phyloP scores from a whole-genome alignment of 441 rosid genomes.

The Bruguiera hainesii region DNA sequence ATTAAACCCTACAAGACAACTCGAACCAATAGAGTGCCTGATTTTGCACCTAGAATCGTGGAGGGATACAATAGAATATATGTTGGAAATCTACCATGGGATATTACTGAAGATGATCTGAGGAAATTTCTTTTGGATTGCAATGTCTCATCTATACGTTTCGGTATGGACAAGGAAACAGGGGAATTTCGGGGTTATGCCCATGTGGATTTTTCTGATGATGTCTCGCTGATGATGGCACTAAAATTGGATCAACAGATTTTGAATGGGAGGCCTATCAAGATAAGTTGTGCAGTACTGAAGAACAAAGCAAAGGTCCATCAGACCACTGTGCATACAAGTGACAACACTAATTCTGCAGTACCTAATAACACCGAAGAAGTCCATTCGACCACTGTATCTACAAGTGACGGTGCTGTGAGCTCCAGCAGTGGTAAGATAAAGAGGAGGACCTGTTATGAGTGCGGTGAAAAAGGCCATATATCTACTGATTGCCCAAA shows the following conservation, averaged over 20 bases:
- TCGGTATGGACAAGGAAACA: conserved; percentile 75
- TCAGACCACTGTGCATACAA: conserved; percentile 12
- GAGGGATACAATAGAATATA: conserved; percentile 88
- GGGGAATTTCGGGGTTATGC: conserved; percentile 83
- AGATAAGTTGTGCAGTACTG: conserved; percentile 81
- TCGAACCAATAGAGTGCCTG: conserved; percentile 35
- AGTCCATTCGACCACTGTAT: conserved; percentile 18
- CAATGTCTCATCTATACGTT: conserved; percentile 57
- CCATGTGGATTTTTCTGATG: conserved; percentile 76
- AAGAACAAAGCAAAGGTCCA: conserved; percentile 33
- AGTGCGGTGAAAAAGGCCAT: conserved; percentile 81
- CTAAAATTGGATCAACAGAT: conserved; percentile 76
- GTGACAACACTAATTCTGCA: conserved; percentile 29
- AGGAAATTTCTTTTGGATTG: conserved; percentile 70
- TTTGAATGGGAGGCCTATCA: conserved; percentile 73
- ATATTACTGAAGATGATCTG: conserved; percentile 71
- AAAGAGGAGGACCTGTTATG: conserved; percentile 72
- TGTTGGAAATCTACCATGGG: conserved; percentile 84
- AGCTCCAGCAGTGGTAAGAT: conserved; percentile 51
- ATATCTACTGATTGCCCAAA: conserved; percentile 73
- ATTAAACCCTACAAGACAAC: conserved; percentile 66
- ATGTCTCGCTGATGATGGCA: conserved; percentile 54
- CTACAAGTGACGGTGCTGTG: conserved; percentile 8
- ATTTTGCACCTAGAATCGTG: conserved; percentile 59
- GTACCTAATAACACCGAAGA: conserved; percentile 46